Conservation (phyloP, 768 basidiomycete genomes). For the Hirschioporus abietinus region DNA sequence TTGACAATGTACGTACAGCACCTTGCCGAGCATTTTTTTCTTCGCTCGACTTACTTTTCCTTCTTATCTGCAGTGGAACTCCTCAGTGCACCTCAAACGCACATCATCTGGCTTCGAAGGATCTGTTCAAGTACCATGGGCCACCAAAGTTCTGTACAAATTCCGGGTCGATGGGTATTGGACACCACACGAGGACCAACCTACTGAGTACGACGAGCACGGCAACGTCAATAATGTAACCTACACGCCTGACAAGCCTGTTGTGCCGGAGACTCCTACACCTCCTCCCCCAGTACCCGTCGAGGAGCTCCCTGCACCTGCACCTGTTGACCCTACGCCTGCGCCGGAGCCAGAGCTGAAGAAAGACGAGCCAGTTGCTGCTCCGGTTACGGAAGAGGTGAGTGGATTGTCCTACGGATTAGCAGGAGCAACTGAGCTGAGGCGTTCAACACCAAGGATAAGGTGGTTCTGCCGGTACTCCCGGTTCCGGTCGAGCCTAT, state of each 20-base stretch:
- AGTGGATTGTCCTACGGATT: neutral
- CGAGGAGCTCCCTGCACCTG: conserved; percentile 15
- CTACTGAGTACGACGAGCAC: conserved; percentile 53
- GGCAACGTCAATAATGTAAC: conserved; percentile 73
- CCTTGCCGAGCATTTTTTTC: conserved; percentile 5
- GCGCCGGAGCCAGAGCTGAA: neutral
- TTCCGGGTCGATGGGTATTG: conserved; percentile 75
- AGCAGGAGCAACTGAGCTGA: neutral
- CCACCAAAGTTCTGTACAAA: conserved; percentile 63
- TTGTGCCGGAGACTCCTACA: conserved; percentile 8
- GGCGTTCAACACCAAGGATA: neutral
- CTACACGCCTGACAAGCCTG: conserved; percentile 44
- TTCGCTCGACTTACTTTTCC: neutral
- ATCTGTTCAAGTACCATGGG: conserved; percentile 53
- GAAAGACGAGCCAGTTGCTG: neutral
- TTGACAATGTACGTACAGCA: conserved; percentile 59
- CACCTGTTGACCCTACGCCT: conserved; percentile 6
- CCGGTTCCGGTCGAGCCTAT: neutral
- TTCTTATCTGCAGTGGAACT: conserved; percentile 46
- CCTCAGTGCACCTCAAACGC: conserved; percentile 49
- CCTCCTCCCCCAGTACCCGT: conserved; percentile 4
- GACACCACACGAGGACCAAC: conserved; percentile 46
- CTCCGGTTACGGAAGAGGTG: conserved; percentile 1
- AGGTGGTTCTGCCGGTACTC: neutral
- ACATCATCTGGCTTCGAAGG: conserved; percentile 52